These are phyloP conservation scores for Ganoderma sinense DNA, from an alignment of 1,284 basidiomycete genomes.

Conservation along the genomic window DNA sequence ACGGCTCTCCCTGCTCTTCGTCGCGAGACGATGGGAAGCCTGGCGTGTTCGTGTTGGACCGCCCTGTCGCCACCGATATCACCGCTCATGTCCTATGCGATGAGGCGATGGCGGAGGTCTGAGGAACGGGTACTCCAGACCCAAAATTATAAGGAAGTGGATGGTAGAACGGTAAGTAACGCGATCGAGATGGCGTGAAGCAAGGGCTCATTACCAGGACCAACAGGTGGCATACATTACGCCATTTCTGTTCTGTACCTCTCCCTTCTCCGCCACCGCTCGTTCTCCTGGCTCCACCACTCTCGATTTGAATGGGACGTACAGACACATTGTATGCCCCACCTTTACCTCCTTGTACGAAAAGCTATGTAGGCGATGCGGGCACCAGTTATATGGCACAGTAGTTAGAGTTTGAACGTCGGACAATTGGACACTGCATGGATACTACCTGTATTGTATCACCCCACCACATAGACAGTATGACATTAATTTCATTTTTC, in stretches of 20 bases:
- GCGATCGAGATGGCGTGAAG: not conserved
- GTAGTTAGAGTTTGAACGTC: not conserved
- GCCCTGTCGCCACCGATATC: no score
- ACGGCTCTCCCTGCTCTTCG: no score
- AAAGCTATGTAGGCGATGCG: not conserved
- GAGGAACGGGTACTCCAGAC: no score
- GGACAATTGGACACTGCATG: not conserved
- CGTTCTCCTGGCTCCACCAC: not conserved
- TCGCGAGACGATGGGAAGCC: no score
- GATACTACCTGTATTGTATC: not conserved
- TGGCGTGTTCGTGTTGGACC: not conserved
- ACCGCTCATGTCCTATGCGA: not conserved
- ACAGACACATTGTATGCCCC: not conserved
- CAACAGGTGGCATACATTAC: not conserved
- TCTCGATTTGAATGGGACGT: not conserved
- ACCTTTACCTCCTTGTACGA: not conserved
- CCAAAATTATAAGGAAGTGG: no score
- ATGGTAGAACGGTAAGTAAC: not conserved
- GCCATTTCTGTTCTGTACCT: not conserved
- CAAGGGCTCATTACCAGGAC: not conserved
- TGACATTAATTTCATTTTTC: not conserved
- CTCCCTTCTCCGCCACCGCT: no score
- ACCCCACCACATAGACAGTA: not conserved
- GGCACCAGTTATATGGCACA: slow-evolving; percentile 3
- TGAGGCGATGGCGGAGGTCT: not conserved